phyloP scores from a whole-genome alignment of 768 basidiomycete genomes.

The Boletus barrowsii region DNA sequence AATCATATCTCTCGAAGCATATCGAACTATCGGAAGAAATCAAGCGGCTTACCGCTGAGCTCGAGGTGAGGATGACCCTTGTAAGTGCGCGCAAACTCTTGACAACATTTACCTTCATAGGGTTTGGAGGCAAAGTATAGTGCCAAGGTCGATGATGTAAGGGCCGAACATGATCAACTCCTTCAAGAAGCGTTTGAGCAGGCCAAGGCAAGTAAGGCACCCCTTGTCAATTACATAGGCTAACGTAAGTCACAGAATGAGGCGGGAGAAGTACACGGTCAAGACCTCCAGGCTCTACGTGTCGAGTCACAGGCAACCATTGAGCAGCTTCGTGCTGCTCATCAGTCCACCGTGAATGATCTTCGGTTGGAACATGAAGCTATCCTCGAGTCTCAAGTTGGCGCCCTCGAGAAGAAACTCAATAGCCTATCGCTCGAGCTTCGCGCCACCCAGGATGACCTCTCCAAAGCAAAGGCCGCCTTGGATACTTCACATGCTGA shows the following conservation, averaged over 20 bases:
- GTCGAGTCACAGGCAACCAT: conserved; percentile 61
- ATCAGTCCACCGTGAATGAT: conserved; percentile 56
- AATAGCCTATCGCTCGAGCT: conserved; percentile 64
- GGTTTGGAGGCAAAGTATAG: conserved; percentile 67
- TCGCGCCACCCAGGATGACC: conserved; percentile 82
- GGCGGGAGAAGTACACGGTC: conserved; percentile 63
- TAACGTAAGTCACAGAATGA: conserved; percentile 49
- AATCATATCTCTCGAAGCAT: conserved; percentile 46
- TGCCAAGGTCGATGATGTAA: conserved; percentile 61
- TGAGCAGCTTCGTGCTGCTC: conserved; percentile 63
- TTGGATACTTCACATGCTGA: conserved; percentile 53
- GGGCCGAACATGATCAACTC: conserved; percentile 58
- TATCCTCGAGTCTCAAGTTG: conserved; percentile 54
- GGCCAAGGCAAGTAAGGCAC: conserved; percentile 57
- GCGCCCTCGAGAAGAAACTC: conserved; percentile 60
- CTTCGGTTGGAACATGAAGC: conserved; percentile 64
- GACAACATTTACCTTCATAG: conserved; percentile 35
- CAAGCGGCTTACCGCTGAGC: conserved; percentile 52
- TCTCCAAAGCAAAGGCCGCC: conserved; percentile 67
- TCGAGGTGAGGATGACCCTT: conserved; percentile 50
- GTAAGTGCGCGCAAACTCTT: not conserved
- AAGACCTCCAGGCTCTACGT: conserved; percentile 71
- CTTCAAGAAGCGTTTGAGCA: conserved; percentile 71
- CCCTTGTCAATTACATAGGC: not conserved
- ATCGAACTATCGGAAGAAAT: conserved; percentile 55